Evolutionary conservation across 2,329 filamentous ascomycete genomes (phyloP).

Genomic region (Beauveria brongniartii): DNA sequence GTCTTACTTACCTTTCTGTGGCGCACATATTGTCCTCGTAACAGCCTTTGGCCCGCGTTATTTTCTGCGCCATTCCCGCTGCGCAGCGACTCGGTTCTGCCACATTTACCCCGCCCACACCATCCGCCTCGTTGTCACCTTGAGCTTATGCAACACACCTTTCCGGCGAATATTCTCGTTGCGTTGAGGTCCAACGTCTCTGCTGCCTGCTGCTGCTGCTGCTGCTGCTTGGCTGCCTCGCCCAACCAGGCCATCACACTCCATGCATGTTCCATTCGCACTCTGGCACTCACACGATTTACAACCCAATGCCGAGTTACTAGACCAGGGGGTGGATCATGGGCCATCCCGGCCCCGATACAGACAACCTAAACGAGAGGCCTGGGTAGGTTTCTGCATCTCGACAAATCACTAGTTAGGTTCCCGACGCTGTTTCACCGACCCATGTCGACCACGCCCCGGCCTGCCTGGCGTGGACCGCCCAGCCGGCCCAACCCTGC

Average conservation of each 20-base stretch:
- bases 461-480: neutral
- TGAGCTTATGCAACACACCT: neutral
- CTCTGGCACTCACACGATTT: neutral
- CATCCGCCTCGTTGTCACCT: neutral
- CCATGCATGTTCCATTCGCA: neutral
- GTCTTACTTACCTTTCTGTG: neutral
- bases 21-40: neutral
- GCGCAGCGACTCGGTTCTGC: constrained; percentile 4
- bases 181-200: neutral
- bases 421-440: neutral
- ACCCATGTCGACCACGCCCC: neutral
- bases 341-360: neutral
- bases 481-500: neutral
- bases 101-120: constrained; percentile 2
- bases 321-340: neutral
- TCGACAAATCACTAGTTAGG: too few species aligned
- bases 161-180: neutral
- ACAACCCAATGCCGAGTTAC: neutral
- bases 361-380: neutral
- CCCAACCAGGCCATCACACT: neutral
- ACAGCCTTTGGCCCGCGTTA: neutral
- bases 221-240: neutral
- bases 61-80: neutral
- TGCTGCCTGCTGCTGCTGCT: neutral
- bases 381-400: too few species aligned